Evolutionary conservation across 192 early-diverging fungal genomes (phyloP).

Genomic region (Linnemannia elongata): DNA sequence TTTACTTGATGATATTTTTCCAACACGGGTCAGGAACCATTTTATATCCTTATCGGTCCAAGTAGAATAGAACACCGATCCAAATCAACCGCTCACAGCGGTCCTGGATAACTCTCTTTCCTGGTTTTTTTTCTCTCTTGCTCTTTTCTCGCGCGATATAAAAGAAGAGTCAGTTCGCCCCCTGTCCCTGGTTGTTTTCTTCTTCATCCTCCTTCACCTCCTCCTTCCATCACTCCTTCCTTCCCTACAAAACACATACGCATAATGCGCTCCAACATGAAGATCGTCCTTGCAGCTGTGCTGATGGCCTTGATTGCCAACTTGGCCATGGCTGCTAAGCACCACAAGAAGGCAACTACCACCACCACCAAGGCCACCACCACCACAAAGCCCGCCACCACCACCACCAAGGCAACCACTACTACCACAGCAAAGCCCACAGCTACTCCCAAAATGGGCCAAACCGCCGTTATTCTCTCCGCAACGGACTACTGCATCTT

Average conservation of each 20-base stretch:
- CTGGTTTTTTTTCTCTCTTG: not conserved
- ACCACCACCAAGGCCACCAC: constrained; percentile 7
- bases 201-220: not conserved
- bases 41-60: no score
- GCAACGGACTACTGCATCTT: constrained; percentile 44
- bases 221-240: no score
- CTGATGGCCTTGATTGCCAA: constrained; percentile 24
- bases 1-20: not conserved
- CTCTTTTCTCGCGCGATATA: not conserved
- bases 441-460: constrained; percentile 4
- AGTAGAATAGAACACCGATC: not conserved
- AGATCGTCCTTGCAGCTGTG: constrained; percentile 20
- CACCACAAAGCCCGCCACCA: not conserved
- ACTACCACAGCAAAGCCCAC: not conserved
- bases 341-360: not conserved
- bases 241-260: not conserved
- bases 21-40: no score
- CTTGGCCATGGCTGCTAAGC: constrained; percentile 18
- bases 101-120: not conserved
- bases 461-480: constrained; percentile 33
- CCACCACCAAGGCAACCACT: not conserved
- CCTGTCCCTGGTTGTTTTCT: not conserved
- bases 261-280: constrained; percentile 24
- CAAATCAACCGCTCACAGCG: not conserved
- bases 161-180: no score